Base-by-base conservation (phyloP, 1,284 basidiomycete species). In the Heterobasidion annosum region DNA sequence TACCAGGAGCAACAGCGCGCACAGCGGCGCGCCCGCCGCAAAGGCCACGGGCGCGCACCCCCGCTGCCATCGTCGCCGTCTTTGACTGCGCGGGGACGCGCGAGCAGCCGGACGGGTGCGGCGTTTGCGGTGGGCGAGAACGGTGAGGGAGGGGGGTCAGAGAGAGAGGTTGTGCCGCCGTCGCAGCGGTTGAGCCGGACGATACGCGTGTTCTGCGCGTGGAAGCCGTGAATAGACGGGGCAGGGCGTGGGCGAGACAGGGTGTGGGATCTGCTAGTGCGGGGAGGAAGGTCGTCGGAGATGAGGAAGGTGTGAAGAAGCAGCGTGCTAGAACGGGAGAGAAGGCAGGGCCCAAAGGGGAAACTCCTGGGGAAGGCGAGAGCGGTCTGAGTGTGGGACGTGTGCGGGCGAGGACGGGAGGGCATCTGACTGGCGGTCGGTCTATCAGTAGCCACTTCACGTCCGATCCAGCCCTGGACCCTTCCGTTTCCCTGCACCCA, bases 121-220 rank as follows among this genome's bases (percentile, higher is more conserved):
- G 43, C 35, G 13, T 43, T 19, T 10, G 48, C 42, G 48, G 44
- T 43, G 18, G 18, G 19, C 25, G 47, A 40, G 34, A 35, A 16
- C n/a, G 16, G 15, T 16, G 9, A 37, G 34, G 13, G 34, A 13
- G n/a, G 25, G 49, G 19, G 10, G 53, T 19, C 16, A 52, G 40
- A 49, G 34, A 18, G 54, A 54, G 54, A 34, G 19, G 43, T 53
- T 50, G 53, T 55, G 56, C 58, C 56, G 48, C 59, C 54, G 51
- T 54, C 68, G 9, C 69, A 71, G 37, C 71, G 71, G 54, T 64
- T 81, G 15, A 79, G 79, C 63, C 73, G 81, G 40, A 73, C 74
- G 8, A 69, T 81, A 56, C 73, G 80, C 32, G 76, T 81, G 10
- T 81, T 79, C 60, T 76, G 79, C 13, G 81, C 78, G 46, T 81